These are phyloP conservation scores for Boletus bicolor DNA, from an alignment of 768 basidiomycete species.

Conservation along the genomic window DNA sequence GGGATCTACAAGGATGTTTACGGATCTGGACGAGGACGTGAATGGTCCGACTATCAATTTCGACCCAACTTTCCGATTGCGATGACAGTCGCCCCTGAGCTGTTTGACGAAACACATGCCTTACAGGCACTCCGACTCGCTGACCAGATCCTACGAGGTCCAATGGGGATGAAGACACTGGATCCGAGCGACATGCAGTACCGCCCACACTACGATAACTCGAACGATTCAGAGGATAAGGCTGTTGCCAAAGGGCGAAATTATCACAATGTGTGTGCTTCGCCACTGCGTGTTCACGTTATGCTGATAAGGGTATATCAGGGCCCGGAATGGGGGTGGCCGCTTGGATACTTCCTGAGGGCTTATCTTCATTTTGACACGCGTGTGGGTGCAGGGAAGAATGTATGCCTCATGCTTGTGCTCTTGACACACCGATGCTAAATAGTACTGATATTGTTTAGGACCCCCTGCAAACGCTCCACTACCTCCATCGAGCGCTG, in stretches of 20 bases:
- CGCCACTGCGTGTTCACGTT: not conserved
- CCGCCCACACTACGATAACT: slow-evolving; percentile 88
- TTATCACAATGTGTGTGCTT: slow-evolving; percentile 73
- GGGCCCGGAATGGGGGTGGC: slow-evolving; percentile 97
- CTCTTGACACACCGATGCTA: not conserved
- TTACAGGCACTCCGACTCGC: slow-evolving; percentile 76
- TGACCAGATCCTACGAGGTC: slow-evolving; percentile 76
- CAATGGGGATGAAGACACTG: slow-evolving; percentile 95
- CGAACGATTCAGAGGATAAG: slow-evolving; percentile 84
- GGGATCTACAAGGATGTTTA: slow-evolving; percentile 99
- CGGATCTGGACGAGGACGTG: slow-evolving; percentile 80
- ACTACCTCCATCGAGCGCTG: slow-evolving; percentile 74
- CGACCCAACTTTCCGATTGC: slow-evolving; percentile 92
- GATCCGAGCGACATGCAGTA: slow-evolving; percentile 88
- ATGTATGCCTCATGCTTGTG: slow-evolving; percentile 44
- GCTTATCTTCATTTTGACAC: slow-evolving; percentile 90
- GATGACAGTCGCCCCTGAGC: slow-evolving; percentile 94
- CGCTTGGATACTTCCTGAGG: slow-evolving; percentile 90
- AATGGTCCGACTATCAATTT: slow-evolving; percentile 98
- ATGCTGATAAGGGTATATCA: slow-evolving; percentile 31
- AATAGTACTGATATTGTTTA: slow-evolving; percentile 27
- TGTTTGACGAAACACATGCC: slow-evolving; percentile 82
- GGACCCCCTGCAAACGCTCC: slow-evolving; percentile 70
- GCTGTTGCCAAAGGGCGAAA: slow-evolving; percentile 91
- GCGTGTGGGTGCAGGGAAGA: slow-evolving; percentile 58